A percentile compares a stretch with the other conserved stretches of the same genome.
Conservation (phyloP, 2,329 filamentous ascomycete species). For the Pseudogymnoascus sp. region DNA sequence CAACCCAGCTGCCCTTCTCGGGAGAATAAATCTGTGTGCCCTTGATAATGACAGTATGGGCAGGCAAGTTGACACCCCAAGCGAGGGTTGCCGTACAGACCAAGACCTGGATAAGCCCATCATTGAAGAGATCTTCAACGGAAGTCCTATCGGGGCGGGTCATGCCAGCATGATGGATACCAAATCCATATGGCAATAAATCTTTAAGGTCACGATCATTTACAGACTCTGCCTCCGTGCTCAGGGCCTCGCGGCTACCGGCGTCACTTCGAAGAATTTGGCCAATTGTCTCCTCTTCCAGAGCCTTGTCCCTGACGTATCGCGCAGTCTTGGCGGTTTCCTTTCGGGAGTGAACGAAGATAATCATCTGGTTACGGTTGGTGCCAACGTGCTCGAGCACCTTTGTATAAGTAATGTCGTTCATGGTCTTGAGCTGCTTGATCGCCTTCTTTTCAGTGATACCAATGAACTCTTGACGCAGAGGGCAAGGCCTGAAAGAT, state of each 20-base stretch:
- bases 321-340: conserved; percentile 96
- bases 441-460: conserved; percentile 98
- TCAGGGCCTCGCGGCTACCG: conserved; percentile 79
- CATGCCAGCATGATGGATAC: conserved; percentile 98
- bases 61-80: conserved; percentile 97
- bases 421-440: conserved; percentile 98
- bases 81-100: conserved; percentile 97
- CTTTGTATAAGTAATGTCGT: conserved; percentile 96
- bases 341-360: conserved; percentile 97
- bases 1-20: conserved; percentile 97
- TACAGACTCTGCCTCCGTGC: conserved; percentile 74
- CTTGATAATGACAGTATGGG: conserved; percentile 98
- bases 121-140: conserved; percentile 88
- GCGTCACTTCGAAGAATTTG: conserved; percentile 91
- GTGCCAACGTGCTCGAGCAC: conserved; percentile 92
- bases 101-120: conserved; percentile 86
- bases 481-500: conserved; percentile 83
- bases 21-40: conserved; percentile 97
- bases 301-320: conserved; percentile 90
- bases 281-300: conserved; percentile 96
- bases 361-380: conserved; percentile 94
- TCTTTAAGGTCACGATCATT: conserved; percentile 88
- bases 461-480: conserved; percentile 95
- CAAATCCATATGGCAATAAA: conserved; percentile 89
- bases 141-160: conserved; percentile 88